Conservation (phyloP, 75 land plant genomes). For the Pinus albicaulis region DNA sequence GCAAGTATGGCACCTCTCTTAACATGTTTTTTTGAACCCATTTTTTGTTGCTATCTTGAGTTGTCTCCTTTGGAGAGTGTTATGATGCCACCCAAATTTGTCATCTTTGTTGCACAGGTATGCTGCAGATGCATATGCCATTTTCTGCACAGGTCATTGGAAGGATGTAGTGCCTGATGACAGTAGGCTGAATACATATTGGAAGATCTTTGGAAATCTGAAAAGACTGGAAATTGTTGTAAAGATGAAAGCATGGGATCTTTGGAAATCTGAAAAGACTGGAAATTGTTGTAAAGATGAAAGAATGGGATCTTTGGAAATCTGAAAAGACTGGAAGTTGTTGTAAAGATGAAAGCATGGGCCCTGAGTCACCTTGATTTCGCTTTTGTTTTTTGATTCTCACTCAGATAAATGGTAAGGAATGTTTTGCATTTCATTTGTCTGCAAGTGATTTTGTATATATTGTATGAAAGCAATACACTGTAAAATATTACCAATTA, state of each 20-base stretch:
- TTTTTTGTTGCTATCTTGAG: neutral
- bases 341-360: too few species aligned
- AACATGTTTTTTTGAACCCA: neutral
- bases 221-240: too few species aligned
- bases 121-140: slow-evolving; percentile 93
- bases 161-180: slow-evolving; percentile 58
- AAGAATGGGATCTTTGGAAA: neutral
- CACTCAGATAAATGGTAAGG: too few species aligned
- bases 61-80: neutral
- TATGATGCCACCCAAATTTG: neutral
- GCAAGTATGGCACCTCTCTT: slow-evolving; percentile 51
- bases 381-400: too few species aligned
- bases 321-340: neutral
- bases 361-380: too few species aligned
- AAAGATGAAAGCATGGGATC: too few species aligned
- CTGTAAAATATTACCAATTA: too few species aligned
- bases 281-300: neutral
- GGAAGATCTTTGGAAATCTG: slow-evolving; percentile 17
- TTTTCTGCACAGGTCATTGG: slow-evolving; percentile 84
- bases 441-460: too few species aligned
- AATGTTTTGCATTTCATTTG: too few species aligned
- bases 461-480: too few species aligned
- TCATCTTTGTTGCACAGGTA: slow-evolving; percentile 44
- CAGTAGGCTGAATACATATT: slow-evolving; percentile 67
- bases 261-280: neutral